A percentile compares a stretch with the other conserved stretches of the same genome.
These are phyloP conservation scores for Psilocybe tampanensis DNA, from an alignment of 768 basidiomycete species.

Conservation along the genomic window DNA sequence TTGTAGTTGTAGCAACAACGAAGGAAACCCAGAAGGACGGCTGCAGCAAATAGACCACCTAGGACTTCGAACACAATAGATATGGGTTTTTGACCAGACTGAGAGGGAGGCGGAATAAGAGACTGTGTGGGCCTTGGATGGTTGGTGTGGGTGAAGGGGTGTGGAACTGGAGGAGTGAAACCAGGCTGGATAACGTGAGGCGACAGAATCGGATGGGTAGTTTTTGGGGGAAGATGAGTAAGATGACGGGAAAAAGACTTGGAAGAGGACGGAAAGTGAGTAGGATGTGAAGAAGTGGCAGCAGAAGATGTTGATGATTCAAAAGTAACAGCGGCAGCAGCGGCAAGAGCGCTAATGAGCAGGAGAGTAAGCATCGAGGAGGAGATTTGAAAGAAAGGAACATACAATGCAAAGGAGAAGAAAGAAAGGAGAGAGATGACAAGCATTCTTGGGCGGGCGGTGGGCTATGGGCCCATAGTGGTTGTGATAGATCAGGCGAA, in stretches of 20 bases:
- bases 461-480: constrained; percentile 19
- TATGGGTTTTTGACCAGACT: constrained; percentile 32
- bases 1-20: constrained; percentile 47
- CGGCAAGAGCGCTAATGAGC: constrained; percentile 6
- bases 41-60: constrained; percentile 40
- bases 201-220: background rate
- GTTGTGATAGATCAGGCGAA: background rate
- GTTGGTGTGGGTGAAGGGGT: constrained; percentile 4
- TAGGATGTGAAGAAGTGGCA: background rate
- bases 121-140: constrained; percentile 8
- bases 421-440: constrained; percentile 13
- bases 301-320: background rate
- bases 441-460: constrained; percentile 5
- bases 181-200: background rate
- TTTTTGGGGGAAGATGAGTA: background rate
- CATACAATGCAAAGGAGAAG: constrained; percentile 17
- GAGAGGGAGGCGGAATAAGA: constrained; percentile 13
- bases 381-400: too few species aligned
- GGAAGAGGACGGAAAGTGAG: constrained; percentile 1
- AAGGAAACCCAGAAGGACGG: constrained; percentile 35
- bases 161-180: background rate
- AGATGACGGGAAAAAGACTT: background rate
- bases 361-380: background rate
- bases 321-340: background rate
- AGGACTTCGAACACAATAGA: constrained; percentile 48